Conservation (phyloP, 1,139 yeast species). For the Candida freyschussii region DNA sequence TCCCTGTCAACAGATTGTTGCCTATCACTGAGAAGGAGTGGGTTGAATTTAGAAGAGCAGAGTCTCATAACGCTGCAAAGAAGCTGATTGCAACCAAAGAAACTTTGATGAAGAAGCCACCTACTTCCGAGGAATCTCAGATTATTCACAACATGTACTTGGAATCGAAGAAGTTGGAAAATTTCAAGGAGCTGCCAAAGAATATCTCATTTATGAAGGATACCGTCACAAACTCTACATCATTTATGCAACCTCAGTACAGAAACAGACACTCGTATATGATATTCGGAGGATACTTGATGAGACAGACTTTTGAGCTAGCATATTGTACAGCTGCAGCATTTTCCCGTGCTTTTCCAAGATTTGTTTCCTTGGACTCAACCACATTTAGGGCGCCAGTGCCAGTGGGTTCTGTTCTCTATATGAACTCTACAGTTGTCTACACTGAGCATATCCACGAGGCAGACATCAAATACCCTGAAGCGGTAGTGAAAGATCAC, state of each 20-base stretch:
- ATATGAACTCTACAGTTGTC: slow-evolving; percentile 75
- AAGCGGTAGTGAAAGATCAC: slow-evolving; percentile 22
- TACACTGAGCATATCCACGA: slow-evolving; percentile 74
- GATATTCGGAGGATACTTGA: slow-evolving; percentile 90
- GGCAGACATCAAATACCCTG: slow-evolving; percentile 25
- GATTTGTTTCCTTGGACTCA: slow-evolving; percentile 85
- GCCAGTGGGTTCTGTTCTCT: slow-evolving; percentile 87
- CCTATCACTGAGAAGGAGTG: slow-evolving; percentile 74
- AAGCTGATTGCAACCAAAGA: slow-evolving; percentile 67
- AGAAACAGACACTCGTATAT: slow-evolving; percentile 90
- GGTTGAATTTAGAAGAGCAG: slow-evolving; percentile 83
- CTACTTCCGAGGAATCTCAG: slow-evolving; percentile 65
- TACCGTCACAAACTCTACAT: slow-evolving; percentile 65
- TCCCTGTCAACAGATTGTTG: slow-evolving; percentile 74
- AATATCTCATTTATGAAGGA: slow-evolving; percentile 64
- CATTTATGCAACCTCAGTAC: slow-evolving; percentile 94
- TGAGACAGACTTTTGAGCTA: slow-evolving; percentile 87
- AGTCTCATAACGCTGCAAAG: slow-evolving; percentile 81
- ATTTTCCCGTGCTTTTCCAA: slow-evolving; percentile 74
- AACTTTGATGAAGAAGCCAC: slow-evolving; percentile 55
- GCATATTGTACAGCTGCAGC: slow-evolving; percentile 93
- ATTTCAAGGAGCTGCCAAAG: slow-evolving; percentile 33
- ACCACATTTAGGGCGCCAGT: slow-evolving; percentile 91
- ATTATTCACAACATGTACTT: slow-evolving; percentile 77
- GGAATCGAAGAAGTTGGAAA: slow-evolving; percentile 44